Percentiles rank a stretch among this genome's conserved stretches.
These are phyloP conservation scores for Tieghemiomyces parasiticus DNA, from an alignment of 192 early-diverging fungal genomes.

Conservation along the genomic window DNA sequence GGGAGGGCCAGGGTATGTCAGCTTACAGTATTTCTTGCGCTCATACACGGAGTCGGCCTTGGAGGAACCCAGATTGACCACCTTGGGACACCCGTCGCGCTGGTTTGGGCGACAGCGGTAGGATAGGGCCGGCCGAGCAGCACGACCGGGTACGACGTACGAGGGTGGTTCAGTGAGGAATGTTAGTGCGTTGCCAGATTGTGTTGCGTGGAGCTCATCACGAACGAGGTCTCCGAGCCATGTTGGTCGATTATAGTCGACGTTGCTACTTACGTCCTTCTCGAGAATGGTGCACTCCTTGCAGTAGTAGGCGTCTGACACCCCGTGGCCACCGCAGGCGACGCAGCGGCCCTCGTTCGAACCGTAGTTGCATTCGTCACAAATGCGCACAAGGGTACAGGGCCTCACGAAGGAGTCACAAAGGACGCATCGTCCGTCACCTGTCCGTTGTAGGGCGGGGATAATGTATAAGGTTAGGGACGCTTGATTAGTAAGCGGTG, in stretches of 20 bases:
- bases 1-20: no score
- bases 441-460: no score
- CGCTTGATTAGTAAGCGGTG: no score
- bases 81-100: constrained; percentile 95
- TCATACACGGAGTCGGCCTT: constrained; percentile 89
- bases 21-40: constrained; percentile 70
- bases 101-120: constrained; percentile 16
- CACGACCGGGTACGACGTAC: no score
- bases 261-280: constrained; percentile 76
- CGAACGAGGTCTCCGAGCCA: no score
- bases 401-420: constrained; percentile 93
- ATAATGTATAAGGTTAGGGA: no score
- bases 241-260: no score
- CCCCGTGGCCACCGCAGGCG: constrained; percentile 73
- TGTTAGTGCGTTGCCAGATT: no score
- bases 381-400: constrained; percentile 76
- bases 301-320: constrained; percentile 93
- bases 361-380: constrained; percentile 96
- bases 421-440: constrained; percentile 87
- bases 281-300: constrained; percentile 78
- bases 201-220: no score
- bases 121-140: no score
- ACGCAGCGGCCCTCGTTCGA: constrained; percentile 80
- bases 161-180: no score
- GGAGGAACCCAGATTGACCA: constrained; percentile 86